These are phyloP conservation scores for Paracoccidioides lutzii DNA, from an alignment of 2,329 filamentous ascomycete species.

Conservation along the genomic window DNA sequence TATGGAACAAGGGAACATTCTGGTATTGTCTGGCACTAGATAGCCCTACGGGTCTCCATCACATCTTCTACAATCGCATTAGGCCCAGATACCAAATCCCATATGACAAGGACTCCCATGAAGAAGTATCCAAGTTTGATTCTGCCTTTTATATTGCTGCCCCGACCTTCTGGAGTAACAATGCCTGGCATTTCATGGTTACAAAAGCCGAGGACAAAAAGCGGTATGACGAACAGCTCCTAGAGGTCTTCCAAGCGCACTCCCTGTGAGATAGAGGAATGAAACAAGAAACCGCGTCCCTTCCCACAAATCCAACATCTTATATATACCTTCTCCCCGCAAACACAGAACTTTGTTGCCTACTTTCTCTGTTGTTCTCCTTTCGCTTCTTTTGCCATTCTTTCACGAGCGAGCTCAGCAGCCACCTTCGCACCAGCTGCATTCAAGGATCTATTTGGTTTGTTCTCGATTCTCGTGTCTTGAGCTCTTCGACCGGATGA, in stretches of 20 bases:
- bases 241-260: conserved; percentile 2
- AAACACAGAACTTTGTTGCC: no score
- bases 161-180: conserved; percentile 7
- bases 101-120: conserved; percentile 1
- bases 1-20: conserved; percentile 9
- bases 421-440: neutral
- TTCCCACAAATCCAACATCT: neutral
- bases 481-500: conserved; percentile 2
- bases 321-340: neutral
- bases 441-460: conserved; percentile 1
- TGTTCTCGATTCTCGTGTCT: conserved; percentile 5
- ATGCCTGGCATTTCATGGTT: conserved; percentile 6
- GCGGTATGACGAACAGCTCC: conserved; percentile 9
- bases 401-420: neutral
- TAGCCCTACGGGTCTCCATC: conserved; percentile 7
- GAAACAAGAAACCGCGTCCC: neutral
- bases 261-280: neutral
- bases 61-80: conserved; percentile 10
- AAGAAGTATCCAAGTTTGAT: neutral
- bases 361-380: neutral
- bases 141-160: conserved; percentile 5
- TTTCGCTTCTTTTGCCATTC: neutral
- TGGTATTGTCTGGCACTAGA: conserved; percentile 10
- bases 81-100: conserved; percentile 6
- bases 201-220: conserved; percentile 8